These are phyloP conservation scores for Asterophora parasitica DNA, from an alignment of 768 basidiomycete genomes.

Conservation along the genomic window DNA sequence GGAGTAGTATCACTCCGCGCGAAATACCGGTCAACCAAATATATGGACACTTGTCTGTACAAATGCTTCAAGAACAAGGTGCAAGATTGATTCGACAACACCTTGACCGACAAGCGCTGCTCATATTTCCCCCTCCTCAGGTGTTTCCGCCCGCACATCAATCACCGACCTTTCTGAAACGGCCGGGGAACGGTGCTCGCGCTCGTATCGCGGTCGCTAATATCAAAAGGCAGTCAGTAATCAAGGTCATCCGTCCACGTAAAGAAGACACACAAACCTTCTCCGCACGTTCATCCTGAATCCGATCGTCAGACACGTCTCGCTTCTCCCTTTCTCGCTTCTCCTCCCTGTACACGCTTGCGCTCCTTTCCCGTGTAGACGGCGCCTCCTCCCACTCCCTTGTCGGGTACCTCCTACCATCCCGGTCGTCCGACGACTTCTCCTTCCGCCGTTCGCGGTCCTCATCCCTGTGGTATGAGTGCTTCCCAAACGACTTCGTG, in stretches of 20 bases:
- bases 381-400: slow-evolving; percentile 48
- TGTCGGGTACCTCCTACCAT: slow-evolving; percentile 27
- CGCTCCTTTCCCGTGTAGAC: slow-evolving; percentile 30
- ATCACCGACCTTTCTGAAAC: slow-evolving; percentile 36
- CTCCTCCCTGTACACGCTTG: slow-evolving; percentile 37
- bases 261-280: slow-evolving; percentile 43
- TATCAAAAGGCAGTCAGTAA: slow-evolving; percentile 14
- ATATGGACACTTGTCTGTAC: too few species aligned
- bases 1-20: too few species aligned
- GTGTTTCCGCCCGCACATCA: slow-evolving; percentile 62
- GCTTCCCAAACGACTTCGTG: slow-evolving; percentile 35
- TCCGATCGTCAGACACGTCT: slow-evolving; percentile 42
- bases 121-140: slow-evolving; percentile 87
- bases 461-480: slow-evolving; percentile 45
- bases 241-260: too few species aligned
- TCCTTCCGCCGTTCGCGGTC: slow-evolving; percentile 53
- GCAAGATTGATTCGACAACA: not conserved
- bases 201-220: slow-evolving; percentile 53
- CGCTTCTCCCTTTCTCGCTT: slow-evolving; percentile 56
- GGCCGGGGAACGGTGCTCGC: slow-evolving; percentile 38
- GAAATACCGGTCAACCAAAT: too few species aligned
- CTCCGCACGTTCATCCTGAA: slow-evolving; percentile 54
- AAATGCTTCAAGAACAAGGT: too few species aligned
- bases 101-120: not conserved
- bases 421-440: slow-evolving; percentile 33